Evolutionary conservation across 192 early-diverging fungal genomes (phyloP), one percentile per base, ranked within the genome.

Genomic region (Backusella tarrabulga): DNA sequence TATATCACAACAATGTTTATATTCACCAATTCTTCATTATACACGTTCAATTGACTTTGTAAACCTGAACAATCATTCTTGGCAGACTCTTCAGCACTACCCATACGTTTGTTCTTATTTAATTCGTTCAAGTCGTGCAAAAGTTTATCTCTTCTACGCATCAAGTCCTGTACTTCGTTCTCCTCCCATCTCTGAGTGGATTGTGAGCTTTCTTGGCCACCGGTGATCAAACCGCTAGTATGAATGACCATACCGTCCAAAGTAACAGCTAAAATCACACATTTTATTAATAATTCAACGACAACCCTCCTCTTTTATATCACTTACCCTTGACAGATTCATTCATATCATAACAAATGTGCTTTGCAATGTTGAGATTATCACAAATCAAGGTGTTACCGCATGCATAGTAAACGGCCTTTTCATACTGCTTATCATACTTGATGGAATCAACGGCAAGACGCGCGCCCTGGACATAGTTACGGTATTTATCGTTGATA

Each of bases 201-300:
- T 66, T 84, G 81, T 63, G 82, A 72, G 1, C 89, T 76, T 73
- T 83, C 85, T 41, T 87, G 81, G 4, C 93, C 93, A 75, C 94
- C 98, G 3, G 97, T 99, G 60, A 99, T 99, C 79, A 98, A 85
- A 35, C 98, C 98, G 68, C 91, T 97, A 76, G 95, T 97, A 83
- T 99, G 97, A 78, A 99, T 95, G 26, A 99, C 88, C 1, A 92
- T 93, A 35, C 97, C 97, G 78, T 99, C 97, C 78, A 99, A 85
- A 1, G 95, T 92, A 5, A 99, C 96, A 46, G 94, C 92, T 89
- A 68, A n/a, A 35, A 15, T 9, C 5, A 0, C 6, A 14, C 9
- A 19, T 26, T 40, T 40, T 21, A 34, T 34, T 75, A 40, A 67
- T 12, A 68, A 32, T 32, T 32, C 32, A 32, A 32, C 32, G 40